Conservation (phyloP, 164 flowering plant species). For the Stephania cephalantha region DNA sequence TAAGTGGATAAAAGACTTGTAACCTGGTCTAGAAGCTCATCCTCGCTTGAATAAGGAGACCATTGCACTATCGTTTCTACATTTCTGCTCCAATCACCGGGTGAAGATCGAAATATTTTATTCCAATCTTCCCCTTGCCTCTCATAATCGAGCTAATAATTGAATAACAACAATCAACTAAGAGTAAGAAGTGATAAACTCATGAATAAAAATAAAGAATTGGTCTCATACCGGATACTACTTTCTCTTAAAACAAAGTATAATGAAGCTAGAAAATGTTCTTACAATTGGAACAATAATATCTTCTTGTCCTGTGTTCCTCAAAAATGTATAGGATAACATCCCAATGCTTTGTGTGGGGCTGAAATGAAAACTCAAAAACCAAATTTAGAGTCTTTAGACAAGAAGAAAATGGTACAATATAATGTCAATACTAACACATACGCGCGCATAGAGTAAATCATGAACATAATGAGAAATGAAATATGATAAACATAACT, state of each 20-base stretch:
- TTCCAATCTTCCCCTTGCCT: constrained; percentile 43
- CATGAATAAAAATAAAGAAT: not conserved
- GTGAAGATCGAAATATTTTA: constrained; percentile 40
- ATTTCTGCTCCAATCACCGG: constrained; percentile 59
- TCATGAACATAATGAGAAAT: not conserved
- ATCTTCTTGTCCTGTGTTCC: constrained; percentile 77
- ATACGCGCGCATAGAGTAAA: no score
- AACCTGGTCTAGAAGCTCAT: constrained; percentile 79
- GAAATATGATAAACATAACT: constrained; percentile 1
- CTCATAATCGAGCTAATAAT: constrained; percentile 63
- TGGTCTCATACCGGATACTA: not conserved
- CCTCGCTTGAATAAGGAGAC: constrained; percentile 81
- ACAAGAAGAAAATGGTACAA: no score
- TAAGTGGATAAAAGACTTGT: not conserved
- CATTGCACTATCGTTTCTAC: constrained; percentile 67
- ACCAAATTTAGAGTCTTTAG: not conserved
- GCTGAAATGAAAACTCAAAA: constrained; percentile 28
- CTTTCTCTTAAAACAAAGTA: not conserved
- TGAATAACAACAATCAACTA: not conserved
- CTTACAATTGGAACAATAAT: constrained; percentile 90
- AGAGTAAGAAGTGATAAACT: not conserved
- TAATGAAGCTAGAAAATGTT: not conserved
- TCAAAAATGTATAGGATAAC: constrained; percentile 73
- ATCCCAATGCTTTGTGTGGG: constrained; percentile 75
- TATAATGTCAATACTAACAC: no score